Evolutionary conservation across 805 yeast species (phyloP).

Genomic region (Myxozyma kluyveri): DNA sequence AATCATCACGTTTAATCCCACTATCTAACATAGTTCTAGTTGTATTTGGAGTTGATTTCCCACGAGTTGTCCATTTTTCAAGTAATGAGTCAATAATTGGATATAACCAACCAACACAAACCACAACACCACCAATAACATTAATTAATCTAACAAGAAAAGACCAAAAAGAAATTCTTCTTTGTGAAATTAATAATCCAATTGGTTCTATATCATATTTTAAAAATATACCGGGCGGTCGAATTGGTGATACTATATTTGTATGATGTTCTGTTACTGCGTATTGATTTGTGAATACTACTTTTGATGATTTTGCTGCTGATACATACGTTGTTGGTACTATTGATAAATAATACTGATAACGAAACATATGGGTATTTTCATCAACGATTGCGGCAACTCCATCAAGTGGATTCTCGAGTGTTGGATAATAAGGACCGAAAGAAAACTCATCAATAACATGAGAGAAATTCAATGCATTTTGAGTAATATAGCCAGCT

Average conservation of each 20-base stretch:
- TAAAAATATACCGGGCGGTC: constrained; percentile 68
- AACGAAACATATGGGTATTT: constrained; percentile 38
- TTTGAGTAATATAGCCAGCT: constrained; percentile 5
- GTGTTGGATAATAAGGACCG: constrained; percentile 84
- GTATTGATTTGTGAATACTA: constrained; percentile 80
- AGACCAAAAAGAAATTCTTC: constrained; percentile 70
- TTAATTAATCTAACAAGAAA: constrained; percentile 77
- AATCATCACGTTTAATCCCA: constrained; percentile 23
- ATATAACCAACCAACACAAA: constrained; percentile 37
- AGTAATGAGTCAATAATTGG: constrained; percentile 16
- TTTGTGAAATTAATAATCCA: constrained; percentile 63
- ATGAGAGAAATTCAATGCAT: constrained; percentile 72
- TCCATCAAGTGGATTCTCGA: constrained; percentile 82
- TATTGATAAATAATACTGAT: constrained; percentile 67
- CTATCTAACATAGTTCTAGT: constrained; percentile 22
- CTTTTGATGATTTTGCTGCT: constrained; percentile 53
- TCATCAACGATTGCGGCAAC: constrained; percentile 58
- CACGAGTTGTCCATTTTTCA: constrained; percentile 16
- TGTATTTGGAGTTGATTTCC: constrained; percentile 10
- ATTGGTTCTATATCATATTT: constrained; percentile 88
- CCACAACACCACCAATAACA: constrained; percentile 75
- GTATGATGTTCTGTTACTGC: constrained; percentile 51
- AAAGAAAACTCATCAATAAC: constrained; percentile 81
- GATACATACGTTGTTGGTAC: constrained; percentile 78
- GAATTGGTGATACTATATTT: constrained; percentile 29